Evolutionary conservation across 139 green algal species (phyloP).

Genomic region (Tetradesmus obliquus): DNA sequence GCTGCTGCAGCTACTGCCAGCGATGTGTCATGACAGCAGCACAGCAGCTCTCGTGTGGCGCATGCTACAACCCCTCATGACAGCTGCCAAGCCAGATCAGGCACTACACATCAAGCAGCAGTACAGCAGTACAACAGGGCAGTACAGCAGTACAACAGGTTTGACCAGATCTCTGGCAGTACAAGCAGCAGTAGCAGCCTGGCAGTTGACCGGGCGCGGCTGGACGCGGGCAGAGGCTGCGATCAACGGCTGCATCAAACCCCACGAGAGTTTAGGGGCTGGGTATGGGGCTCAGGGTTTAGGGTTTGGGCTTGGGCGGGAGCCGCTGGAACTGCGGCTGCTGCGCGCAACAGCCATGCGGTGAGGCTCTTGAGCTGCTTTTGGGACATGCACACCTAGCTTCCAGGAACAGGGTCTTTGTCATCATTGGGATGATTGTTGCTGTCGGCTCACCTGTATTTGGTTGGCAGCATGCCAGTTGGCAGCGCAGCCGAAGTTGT

Average conservation of each 20-base stretch:
- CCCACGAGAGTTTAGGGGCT: neutral
- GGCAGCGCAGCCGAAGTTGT: too few relatives aligned
- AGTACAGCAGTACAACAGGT: neutral
- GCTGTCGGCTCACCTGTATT: too few relatives aligned
- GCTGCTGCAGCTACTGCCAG: conserved; percentile 32
- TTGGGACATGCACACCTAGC: neutral
- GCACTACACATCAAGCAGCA: neutral
- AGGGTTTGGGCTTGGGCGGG: neutral
- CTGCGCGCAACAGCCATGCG: neutral
- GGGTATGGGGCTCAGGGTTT: conserved; percentile 10
- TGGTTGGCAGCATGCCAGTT: too few relatives aligned
- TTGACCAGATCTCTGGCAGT: neutral
- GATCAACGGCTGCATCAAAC: conserved; percentile 25
- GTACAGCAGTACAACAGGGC: neutral
- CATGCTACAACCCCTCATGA: conserved; percentile 4
- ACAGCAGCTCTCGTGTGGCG: conserved; percentile 25
- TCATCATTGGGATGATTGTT: too few relatives aligned
- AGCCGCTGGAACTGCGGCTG: conserved; percentile 5
- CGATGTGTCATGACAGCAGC: conserved; percentile 23
- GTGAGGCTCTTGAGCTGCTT: neutral
- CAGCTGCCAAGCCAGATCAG: neutral
- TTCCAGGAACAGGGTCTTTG: too few relatives aligned
- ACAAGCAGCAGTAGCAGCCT: conserved; percentile 11
- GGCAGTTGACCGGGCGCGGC: conserved; percentile 18
- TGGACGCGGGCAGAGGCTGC: conserved; percentile 26